phyloP scores from a whole-genome alignment of 2,329 filamentous ascomycete species.

The Talaromyces sp. region DNA sequence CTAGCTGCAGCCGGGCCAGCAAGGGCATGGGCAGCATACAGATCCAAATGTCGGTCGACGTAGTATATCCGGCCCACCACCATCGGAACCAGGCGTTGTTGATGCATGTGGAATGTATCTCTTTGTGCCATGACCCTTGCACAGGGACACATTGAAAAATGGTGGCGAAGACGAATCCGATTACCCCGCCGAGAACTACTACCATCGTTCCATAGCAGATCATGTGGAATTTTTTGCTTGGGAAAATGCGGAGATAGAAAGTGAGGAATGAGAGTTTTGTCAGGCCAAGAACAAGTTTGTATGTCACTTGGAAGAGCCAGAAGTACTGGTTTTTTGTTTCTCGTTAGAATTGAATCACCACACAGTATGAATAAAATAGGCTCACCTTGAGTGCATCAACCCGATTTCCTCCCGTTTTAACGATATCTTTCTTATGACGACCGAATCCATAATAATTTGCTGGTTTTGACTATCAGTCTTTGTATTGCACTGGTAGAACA shows the following conservation, averaged over 20 bases:
- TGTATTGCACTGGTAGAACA: not conserved
- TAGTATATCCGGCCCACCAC: conserved; percentile 16
- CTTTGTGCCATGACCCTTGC: conserved; percentile 43
- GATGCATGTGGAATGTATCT: conserved; percentile 44
- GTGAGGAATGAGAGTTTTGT: conserved; percentile 13
- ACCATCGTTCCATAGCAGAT: conserved; percentile 12
- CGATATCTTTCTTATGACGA: conserved; percentile 11
- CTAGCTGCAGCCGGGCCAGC: conserved; percentile 42
- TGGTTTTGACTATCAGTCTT: not conserved
- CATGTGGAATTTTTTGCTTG: conserved; percentile 11
- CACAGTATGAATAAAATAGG: not conserved
- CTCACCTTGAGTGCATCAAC: conserved; percentile 12
- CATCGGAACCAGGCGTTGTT: conserved; percentile 43
- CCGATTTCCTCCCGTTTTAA: conserved; percentile 7
- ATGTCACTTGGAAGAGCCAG: conserved; percentile 15
- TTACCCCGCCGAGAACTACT: conserved; percentile 9
- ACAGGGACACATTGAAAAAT: conserved; percentile 46
- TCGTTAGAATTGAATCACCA: not conserved
- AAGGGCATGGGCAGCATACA: conserved; percentile 45
- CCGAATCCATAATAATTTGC: conserved; percentile 13
- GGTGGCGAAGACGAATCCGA: conserved; percentile 13
- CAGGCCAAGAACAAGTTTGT: conserved; percentile 15
- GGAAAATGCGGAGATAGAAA: conserved; percentile 15
- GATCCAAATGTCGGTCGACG: conserved; percentile 37
- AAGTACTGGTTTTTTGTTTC: conserved; percentile 4